These are phyloP conservation scores for Podospora pseudocomata DNA, from an alignment of 495 filamentous ascomycete genomes.

Conservation along the genomic window DNA sequence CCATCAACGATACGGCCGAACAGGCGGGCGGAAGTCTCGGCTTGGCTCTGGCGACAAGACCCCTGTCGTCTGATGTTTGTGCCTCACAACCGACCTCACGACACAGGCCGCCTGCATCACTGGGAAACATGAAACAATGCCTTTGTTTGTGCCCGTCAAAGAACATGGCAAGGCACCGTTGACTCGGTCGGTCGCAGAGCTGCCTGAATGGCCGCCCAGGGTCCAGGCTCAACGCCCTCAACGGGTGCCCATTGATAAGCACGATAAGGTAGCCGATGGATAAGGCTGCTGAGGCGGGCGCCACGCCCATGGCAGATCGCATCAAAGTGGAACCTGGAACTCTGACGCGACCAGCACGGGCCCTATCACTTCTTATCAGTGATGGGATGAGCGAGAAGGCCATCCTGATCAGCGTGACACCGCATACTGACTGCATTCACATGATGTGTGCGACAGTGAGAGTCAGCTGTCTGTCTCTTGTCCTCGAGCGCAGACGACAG, in stretches of 20 bases:
- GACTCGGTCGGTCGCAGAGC: neutral
- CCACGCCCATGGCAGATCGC: neutral
- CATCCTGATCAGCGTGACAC: neutral
- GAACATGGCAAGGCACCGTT: neutral
- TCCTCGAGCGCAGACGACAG: neutral
- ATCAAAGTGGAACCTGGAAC: neutral
- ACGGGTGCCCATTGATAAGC: no score
- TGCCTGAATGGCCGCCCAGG: no score
- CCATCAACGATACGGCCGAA: neutral
- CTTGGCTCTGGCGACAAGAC: neutral
- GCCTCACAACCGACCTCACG: no score
- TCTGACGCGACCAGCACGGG: neutral
- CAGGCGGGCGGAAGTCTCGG: conserved; percentile 1
- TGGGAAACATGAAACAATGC: neutral
- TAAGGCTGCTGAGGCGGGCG: neutral
- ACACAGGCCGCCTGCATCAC: no score
- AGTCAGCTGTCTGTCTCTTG: neutral
- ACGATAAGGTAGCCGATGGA: neutral
- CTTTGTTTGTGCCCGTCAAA: neutral
- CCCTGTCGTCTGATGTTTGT: neutral
- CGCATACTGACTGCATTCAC: neutral
- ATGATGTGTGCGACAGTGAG: neutral
- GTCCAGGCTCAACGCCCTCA: neutral
- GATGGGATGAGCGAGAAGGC: neutral
- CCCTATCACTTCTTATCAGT: neutral